Conservation (phyloP, 306 rosid species). For the Arachis hypogaea region DNA sequence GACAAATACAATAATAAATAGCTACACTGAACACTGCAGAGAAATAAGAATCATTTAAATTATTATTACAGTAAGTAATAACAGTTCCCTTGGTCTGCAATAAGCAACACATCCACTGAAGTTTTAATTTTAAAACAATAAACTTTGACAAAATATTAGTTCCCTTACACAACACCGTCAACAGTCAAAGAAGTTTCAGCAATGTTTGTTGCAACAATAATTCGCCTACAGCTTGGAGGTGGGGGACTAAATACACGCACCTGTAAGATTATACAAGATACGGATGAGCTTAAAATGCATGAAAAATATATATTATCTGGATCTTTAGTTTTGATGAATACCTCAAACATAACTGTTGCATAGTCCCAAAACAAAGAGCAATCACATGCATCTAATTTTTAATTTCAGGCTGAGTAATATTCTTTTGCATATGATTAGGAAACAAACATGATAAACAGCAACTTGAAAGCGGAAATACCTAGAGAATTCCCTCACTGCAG, state of each 20-base stretch:
- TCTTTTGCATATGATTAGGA: slow-evolving; percentile 17
- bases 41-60: slow-evolving; percentile 7
- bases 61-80: slow-evolving; percentile 22
- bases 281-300: slow-evolving; percentile 38
- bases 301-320: slow-evolving; percentile 22
- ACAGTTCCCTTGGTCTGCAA: slow-evolving; percentile 15
- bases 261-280: slow-evolving; percentile 51
- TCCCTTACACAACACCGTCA: slow-evolving; percentile 96
- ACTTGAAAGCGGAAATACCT: slow-evolving; percentile 19
- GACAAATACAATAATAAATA: slow-evolving; percentile 24
- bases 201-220: slow-evolving; percentile 94
- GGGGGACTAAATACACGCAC: slow-evolving; percentile 92
- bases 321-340: slow-evolving; percentile 19
- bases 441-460: slow-evolving; percentile 32
- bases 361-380: slow-evolving; percentile 8
- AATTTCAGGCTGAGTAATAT: slow-evolving; percentile 25
- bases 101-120: background rate
- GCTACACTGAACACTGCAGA: slow-evolving; percentile 4
- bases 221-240: slow-evolving; percentile 90
- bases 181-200: slow-evolving; percentile 99
- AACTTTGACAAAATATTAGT: slow-evolving; percentile 35
- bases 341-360: slow-evolving; percentile 16
- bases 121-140: slow-evolving; percentile 24
- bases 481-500: slow-evolving; percentile 26
- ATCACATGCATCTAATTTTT: slow-evolving; percentile 22